Conservation (phyloP, 2,329 filamentous ascomycete genomes). For the Mycosphaerella sp. region DNA sequence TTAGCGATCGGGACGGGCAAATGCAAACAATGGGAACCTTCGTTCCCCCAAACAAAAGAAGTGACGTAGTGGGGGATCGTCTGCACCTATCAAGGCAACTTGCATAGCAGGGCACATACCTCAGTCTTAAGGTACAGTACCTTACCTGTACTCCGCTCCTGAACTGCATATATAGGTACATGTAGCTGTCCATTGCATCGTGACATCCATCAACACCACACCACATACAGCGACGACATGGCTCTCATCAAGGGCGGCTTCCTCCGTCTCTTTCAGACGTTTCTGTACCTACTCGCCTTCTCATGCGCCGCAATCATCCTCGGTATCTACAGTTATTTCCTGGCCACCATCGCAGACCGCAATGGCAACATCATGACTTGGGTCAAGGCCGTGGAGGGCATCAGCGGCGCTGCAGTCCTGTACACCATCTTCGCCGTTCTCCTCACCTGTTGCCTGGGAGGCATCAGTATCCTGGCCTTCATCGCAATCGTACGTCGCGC, state of each 20-base stretch:
- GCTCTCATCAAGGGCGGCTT: constrained; percentile 47
- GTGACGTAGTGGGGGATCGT: too few relatives aligned
- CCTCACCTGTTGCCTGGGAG: constrained; percentile 73
- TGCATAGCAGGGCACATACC: too few relatives aligned
- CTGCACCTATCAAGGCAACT: too few relatives aligned
- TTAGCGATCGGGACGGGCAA: too few relatives aligned
- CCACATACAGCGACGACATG: constrained; percentile 22
- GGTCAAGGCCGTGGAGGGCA: constrained; percentile 55
- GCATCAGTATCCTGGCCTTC: constrained; percentile 64
- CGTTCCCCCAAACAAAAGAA: too few relatives aligned
- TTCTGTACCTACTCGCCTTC: constrained; percentile 69
- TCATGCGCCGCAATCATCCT: constrained; percentile 67
- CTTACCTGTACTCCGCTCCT: too few relatives aligned
- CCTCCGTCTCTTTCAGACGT: constrained; percentile 63
- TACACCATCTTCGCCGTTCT: constrained; percentile 69
- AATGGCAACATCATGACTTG: constrained; percentile 56
- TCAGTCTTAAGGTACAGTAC: too few relatives aligned
- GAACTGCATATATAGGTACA: too few relatives aligned
- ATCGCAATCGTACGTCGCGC: constrained; percentile 50
- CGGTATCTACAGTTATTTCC: constrained; percentile 66
- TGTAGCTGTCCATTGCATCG: neutral
- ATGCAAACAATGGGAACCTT: too few relatives aligned
- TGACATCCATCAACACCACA: neutral
- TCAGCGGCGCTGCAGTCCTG: constrained; percentile 66
- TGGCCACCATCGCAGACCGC: constrained; percentile 64